These are phyloP conservation scores for Microdochium trichocladiopsis DNA, from an alignment of 2,329 filamentous ascomycete species.

Conservation along the genomic window DNA sequence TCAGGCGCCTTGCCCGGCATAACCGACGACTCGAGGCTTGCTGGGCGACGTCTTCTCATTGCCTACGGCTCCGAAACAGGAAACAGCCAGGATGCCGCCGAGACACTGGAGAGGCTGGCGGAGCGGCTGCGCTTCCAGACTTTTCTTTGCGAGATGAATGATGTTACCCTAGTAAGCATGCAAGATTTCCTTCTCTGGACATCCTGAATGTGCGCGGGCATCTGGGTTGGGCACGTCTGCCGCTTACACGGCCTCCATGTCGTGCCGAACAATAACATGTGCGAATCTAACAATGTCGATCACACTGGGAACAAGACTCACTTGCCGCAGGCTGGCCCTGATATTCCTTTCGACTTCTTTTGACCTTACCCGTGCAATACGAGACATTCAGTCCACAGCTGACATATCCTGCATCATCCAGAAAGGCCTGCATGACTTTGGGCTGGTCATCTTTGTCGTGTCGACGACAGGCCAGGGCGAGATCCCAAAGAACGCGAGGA, in stretches of 20 bases:
- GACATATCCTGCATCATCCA: slow-evolving; percentile 16
- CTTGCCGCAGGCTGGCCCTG: no score
- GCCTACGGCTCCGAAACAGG: slow-evolving; percentile 95
- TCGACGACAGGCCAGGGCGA: slow-evolving; percentile 96
- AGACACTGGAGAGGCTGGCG: slow-evolving; percentile 68
- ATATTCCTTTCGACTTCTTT: no score
- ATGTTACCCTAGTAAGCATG: slow-evolving; percentile 68
- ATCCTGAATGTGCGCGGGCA: no score
- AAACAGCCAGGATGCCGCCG: slow-evolving; percentile 84
- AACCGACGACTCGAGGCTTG: slow-evolving; percentile 13
- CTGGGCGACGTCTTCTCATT: slow-evolving; percentile 50
- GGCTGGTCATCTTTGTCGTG: slow-evolving; percentile 69
- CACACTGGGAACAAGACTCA: no score
- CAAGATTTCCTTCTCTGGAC: no score
- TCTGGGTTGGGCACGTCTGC: no score
- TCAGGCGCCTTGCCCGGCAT: background rate
- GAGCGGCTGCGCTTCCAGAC: slow-evolving; percentile 75
- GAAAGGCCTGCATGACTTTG: slow-evolving; percentile 42
- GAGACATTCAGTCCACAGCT: background rate
- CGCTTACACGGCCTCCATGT: no score
- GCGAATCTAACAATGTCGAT: no score
- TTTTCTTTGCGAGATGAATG: slow-evolving; percentile 70
- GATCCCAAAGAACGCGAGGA: slow-evolving; percentile 72
- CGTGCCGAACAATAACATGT: no score
- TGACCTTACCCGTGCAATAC: no score